Conservation (phyloP, 129 eudicot species). For the Cynara cardunculus region DNA sequence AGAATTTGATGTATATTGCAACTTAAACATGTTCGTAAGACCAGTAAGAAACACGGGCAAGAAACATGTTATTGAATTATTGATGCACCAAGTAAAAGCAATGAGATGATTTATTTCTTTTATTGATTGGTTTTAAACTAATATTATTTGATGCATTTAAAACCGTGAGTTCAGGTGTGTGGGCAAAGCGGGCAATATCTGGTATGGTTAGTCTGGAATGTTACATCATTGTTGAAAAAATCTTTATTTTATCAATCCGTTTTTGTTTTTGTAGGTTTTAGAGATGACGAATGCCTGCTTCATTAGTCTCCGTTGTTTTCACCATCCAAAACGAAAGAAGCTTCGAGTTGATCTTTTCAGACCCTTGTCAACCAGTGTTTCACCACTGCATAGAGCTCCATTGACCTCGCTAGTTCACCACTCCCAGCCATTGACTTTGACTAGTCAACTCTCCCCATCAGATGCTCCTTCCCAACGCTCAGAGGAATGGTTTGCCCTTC, state of each 20-base stretch:
- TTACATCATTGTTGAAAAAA: not conserved
- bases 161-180: not conserved
- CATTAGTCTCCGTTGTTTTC: slow-evolving; percentile 38
- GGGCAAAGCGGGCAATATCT: no score
- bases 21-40: no score
- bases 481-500: slow-evolving; percentile 94
- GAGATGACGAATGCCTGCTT: slow-evolving; percentile 52
- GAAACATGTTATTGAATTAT: no score
- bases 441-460: slow-evolving; percentile 45
- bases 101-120: no score
- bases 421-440: slow-evolving; percentile 26
- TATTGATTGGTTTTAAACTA: no score
- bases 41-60: no score
- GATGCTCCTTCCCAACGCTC: slow-evolving; percentile 79
- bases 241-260: not conserved
- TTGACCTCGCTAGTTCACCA: slow-evolving; percentile 14
- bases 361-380: slow-evolving; percentile 32
- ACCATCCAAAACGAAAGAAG: slow-evolving; percentile 26
- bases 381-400: slow-evolving; percentile 25
- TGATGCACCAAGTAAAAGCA: no score
- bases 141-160: no score
- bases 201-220: no score
- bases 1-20: no score
- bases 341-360: slow-evolving; percentile 14
- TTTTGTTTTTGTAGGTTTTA: not conserved